phyloP scores from a whole-genome alignment of 192 early-diverging fungal species.

The Podila horticola region DNA sequence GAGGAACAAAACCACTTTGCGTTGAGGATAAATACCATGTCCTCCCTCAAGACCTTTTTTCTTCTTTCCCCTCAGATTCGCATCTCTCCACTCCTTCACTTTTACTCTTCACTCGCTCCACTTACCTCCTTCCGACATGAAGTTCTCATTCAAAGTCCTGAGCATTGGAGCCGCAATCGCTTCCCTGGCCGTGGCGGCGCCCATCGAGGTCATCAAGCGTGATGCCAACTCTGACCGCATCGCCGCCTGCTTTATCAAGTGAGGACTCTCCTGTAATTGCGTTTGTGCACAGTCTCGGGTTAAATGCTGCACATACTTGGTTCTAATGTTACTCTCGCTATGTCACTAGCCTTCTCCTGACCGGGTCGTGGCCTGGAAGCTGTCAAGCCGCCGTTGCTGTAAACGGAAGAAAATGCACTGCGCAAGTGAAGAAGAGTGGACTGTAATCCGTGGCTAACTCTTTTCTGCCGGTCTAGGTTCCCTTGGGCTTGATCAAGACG shows the following conservation, averaged over 20 bases:
- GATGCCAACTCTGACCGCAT: slow-evolving; percentile 33
- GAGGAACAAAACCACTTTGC: too few species aligned
- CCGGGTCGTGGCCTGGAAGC: slow-evolving; percentile 34
- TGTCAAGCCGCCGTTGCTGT: slow-evolving; percentile 40
- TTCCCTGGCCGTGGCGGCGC: slow-evolving; percentile 26
- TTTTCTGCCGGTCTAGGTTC: slow-evolving; percentile 6
- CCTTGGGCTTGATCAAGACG: slow-evolving; percentile 47
- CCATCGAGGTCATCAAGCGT: slow-evolving; percentile 26
- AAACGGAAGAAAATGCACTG: not conserved
- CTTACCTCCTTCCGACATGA: slow-evolving; percentile 23
- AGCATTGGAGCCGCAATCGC: slow-evolving; percentile 21
- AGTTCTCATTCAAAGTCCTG: slow-evolving; percentile 43
- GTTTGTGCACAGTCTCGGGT: too few species aligned
- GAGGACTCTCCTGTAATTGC: not conserved
- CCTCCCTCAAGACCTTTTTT: not conserved
- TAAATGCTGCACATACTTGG: not conserved
- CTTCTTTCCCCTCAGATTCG: slow-evolving; percentile 4
- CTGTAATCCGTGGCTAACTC: too few species aligned
- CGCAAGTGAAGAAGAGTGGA: too few species aligned
- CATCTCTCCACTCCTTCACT: slow-evolving; percentile 3
- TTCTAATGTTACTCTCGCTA: not conserved
- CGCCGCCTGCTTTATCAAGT: slow-evolving; percentile 39
- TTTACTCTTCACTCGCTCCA: not conserved
- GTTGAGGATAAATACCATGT: too few species aligned
- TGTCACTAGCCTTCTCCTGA: slow-evolving; percentile 30